A percentile compares a stretch with the other conserved stretches of the same genome.
phyloP scores from a whole-genome alignment of 2,329 filamentous ascomycete species.

The Magnaporthiopsis rhizophila region DNA sequence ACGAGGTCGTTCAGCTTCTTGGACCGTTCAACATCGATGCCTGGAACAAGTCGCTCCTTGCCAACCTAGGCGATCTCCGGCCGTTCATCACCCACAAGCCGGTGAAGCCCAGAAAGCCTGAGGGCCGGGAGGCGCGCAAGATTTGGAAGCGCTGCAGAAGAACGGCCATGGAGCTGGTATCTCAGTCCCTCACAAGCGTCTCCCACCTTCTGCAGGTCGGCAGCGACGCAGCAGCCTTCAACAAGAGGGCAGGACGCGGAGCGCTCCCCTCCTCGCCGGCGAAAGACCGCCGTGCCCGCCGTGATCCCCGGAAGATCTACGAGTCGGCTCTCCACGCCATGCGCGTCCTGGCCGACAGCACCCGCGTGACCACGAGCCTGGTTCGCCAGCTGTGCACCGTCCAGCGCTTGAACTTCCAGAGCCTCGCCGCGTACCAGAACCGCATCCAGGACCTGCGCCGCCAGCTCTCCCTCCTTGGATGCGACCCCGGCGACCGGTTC shows the following conservation, averaged over 20 bases:
- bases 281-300: slow-evolving; percentile 1
- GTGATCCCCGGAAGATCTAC: slow-evolving; percentile 10
- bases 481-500: slow-evolving; percentile 12
- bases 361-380: slow-evolving; percentile 9
- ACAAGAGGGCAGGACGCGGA: background rate
- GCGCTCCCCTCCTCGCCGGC: slow-evolving; percentile 1
- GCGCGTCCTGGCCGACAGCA: slow-evolving; percentile 8
- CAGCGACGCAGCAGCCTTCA: background rate
- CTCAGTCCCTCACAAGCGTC: slow-evolving; percentile 7
- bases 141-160: background rate
- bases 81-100: background rate
- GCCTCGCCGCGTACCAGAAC: slow-evolving; percentile 13
- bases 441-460: slow-evolving; percentile 9
- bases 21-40: slow-evolving; percentile 1
- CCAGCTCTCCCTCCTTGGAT: slow-evolving; percentile 10
- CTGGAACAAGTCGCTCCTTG: slow-evolving; percentile 1
- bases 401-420: slow-evolving; percentile 10
- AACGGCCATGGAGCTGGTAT: slow-evolving; percentile 11
- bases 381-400: slow-evolving; percentile 9
- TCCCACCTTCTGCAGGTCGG: background rate
- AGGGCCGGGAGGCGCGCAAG: background rate
- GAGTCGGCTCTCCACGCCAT: slow-evolving; percentile 10
- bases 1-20: background rate
- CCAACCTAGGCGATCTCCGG: background rate
- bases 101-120: background rate